Percentiles rank a stretch among this genome's conserved stretches.
Evolutionary conservation across 495 filamentous ascomycete species (phyloP).

Genomic region (Viridothelium virens): DNA sequence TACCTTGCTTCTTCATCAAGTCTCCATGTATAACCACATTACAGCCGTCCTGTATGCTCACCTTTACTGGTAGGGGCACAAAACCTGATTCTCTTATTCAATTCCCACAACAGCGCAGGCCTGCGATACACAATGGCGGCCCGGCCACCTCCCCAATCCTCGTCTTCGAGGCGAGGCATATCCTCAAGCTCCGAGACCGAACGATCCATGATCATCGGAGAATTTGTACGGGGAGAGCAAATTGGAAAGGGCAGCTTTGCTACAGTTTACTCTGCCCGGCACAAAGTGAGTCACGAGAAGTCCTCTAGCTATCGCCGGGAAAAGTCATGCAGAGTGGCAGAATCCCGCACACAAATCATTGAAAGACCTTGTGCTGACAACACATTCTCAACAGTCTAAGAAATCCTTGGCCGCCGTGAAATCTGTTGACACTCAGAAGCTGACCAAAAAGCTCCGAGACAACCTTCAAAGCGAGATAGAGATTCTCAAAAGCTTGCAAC

Average conservation of each 20-base stretch:
- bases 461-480: constrained; percentile 92
- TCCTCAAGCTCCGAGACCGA: constrained; percentile 35
- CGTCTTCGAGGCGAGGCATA: constrained; percentile 41
- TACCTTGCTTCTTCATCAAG: neutral
- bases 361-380: too few species aligned
- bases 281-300: constrained; percentile 56
- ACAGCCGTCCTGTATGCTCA: constrained; percentile 43
- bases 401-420: constrained; percentile 83
- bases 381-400: constrained; percentile 35
- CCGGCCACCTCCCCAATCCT: constrained; percentile 29
- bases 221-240: constrained; percentile 69
- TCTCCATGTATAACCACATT: constrained; percentile 40
- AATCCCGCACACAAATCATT: too few species aligned
- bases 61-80: constrained; percentile 38
- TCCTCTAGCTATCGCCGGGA: neutral
- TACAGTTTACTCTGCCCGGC: constrained; percentile 78
- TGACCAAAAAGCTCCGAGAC: constrained; percentile 92
- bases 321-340: too few species aligned
- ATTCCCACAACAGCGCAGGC: neutral
- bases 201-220: constrained; percentile 60
- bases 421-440: constrained; percentile 77
- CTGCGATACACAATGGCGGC: constrained; percentile 28
- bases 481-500: constrained; percentile 82
- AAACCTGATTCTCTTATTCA: neutral
- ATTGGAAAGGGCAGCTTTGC: constrained; percentile 96